Percentiles rank a stretch among this genome's conserved stretches.
Conservation (phyloP, 2,329 filamentous ascomycete species). For the Aspergillus neoniger region DNA sequence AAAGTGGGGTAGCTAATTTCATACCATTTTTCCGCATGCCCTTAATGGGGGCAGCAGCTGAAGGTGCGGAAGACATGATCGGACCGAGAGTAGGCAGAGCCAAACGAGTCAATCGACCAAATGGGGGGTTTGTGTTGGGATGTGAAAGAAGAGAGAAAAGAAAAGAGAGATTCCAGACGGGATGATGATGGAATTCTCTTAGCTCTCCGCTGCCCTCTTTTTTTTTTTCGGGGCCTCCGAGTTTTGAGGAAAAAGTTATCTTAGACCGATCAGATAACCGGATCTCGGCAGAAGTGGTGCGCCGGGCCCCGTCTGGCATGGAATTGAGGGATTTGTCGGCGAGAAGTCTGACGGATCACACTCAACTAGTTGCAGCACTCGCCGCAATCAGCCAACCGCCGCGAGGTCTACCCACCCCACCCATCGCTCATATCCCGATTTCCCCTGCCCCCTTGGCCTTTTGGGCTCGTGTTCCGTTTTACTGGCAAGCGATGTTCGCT, state of each 20-base stretch:
- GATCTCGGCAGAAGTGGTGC: slow-evolving; percentile 37
- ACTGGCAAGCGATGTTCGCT: slow-evolving; percentile 24
- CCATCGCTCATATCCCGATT: slow-evolving; percentile 13
- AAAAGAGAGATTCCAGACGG: neutral
- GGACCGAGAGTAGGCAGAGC: neutral
- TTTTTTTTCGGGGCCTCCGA: slow-evolving; percentile 20
- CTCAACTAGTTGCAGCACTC: slow-evolving; percentile 16
- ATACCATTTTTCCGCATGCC: slow-evolving; percentile 85
- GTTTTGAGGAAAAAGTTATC: slow-evolving; percentile 33
- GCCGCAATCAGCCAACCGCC: slow-evolving; percentile 16
- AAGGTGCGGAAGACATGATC: slow-evolving; percentile 50
- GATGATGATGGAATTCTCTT: slow-evolving; percentile 1
- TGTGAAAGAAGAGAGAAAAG: neutral
- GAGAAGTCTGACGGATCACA: slow-evolving; percentile 18
- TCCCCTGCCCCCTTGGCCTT: slow-evolving; percentile 18
- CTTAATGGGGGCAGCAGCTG: slow-evolving; percentile 38
- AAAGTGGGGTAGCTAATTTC: slow-evolving; percentile 26
- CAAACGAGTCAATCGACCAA: slow-evolving; percentile 1
- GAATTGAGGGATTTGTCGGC: slow-evolving; percentile 20
- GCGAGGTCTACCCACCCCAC: slow-evolving; percentile 12
- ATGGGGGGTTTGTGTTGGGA: neutral
- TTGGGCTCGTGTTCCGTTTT: slow-evolving; percentile 13
- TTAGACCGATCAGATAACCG: slow-evolving; percentile 49
- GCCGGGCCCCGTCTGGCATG: slow-evolving; percentile 19
- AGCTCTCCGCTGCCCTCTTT: slow-evolving; percentile 13